Evolutionary conservation across 495 filamentous ascomycete species (phyloP), one percentile per base, ranked within the genome.

Genomic region (Apodospora peruviana): DNA sequence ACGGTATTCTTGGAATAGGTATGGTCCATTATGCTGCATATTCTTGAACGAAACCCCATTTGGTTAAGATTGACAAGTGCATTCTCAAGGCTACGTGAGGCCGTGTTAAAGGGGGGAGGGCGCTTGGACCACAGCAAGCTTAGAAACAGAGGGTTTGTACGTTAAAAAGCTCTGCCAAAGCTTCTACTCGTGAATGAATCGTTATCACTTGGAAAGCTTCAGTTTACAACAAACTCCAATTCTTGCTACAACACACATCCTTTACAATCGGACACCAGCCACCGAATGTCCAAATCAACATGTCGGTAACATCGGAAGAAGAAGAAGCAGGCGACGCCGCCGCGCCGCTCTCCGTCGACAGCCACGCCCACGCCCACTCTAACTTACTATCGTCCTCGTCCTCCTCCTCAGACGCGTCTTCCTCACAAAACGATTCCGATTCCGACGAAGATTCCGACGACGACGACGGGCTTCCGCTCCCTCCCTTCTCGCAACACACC

Each of bases 231-330:
- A 19, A 18, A 5, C 37, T 18, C 16, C 37, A 9, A 40, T 9
- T 9, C 17, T 19, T 32, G 27, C 11, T 9, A 42, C 40, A 20
- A 5, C 40, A 19, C 18, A 20, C 19, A 21, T 19, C 7, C 10
- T 24, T 4, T 2, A 25, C 38, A 44, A 20, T n/a, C 45, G 20
- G 20, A 16, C 39, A 45, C 18, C 47, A n/a, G 23, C 17, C 25
- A 44, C 12, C 16, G 12, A 23, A 36, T 36, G 22, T n/a, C 11
- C 39, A 29, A 47, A 44, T 9, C 45, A 62, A 51, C 37, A 79
- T 78, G 73, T 61, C 74, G 20, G 53, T 70, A 46, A 70, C 61
- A 19, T 74, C 72, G n/a, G 74, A 74, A 52, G 74, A 75, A 38
- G 70, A 73, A 17, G 70, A 70, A 32, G 74, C 72, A n/a, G 70